phyloP scores from a whole-genome alignment of 2,329 filamentous ascomycete genomes.

The Hypoxylon sp. region DNA sequence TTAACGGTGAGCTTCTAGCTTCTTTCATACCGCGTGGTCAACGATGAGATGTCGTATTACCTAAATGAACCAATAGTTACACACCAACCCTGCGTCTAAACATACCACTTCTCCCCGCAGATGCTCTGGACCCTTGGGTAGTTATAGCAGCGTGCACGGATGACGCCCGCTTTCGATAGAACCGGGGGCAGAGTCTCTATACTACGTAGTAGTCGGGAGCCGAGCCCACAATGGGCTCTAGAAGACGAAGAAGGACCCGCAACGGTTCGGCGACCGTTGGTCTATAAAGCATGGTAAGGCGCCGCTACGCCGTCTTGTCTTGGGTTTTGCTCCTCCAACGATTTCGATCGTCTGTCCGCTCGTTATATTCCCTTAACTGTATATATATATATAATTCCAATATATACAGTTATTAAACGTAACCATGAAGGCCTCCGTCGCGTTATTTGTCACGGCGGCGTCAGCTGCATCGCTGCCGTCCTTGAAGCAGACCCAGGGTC shows the following conservation, averaged over 20 bases:
- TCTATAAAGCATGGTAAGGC: conserved; percentile 35
- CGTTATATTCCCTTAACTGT: conserved; percentile 38
- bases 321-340: conserved; percentile 31
- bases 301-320: conserved; percentile 28
- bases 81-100: conserved; percentile 33
- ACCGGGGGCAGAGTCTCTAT: conserved; percentile 30
- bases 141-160: conserved; percentile 28
- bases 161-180: conserved; percentile 31
- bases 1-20: conserved; percentile 34
- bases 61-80: conserved; percentile 33
- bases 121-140: conserved; percentile 21
- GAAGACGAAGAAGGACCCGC: conserved; percentile 35
- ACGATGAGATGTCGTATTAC: conserved; percentile 37
- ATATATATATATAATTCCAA: conserved; percentile 39
- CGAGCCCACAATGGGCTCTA: conserved; percentile 30
- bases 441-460: conserved; percentile 48
- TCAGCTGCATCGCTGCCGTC: conserved; percentile 48
- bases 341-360: conserved; percentile 44
- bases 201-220: conserved; percentile 39
- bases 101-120: conserved; percentile 19
- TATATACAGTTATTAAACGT: conserved; percentile 38
- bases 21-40: conserved; percentile 30
- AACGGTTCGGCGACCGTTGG: conserved; percentile 22
- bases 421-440: conserved; percentile 49
- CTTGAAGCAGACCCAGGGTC: conserved; percentile 31